phyloP scores from a whole-genome alignment of 2,329 filamentous ascomycete genomes.

The Cryoendolithus antarcticus region DNA sequence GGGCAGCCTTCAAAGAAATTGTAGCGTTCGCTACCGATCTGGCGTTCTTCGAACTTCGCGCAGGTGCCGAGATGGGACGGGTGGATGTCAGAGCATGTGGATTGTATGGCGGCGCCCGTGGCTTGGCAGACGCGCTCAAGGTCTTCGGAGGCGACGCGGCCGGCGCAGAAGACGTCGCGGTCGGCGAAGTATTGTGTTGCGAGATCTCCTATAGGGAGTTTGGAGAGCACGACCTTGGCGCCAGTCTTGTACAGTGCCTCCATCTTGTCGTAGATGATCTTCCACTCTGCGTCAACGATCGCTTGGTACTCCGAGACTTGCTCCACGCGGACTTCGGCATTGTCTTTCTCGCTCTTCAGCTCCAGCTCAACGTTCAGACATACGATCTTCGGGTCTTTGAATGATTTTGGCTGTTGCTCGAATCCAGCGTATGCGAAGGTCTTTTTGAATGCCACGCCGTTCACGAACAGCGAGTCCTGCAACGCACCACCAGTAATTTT shows the following conservation, averaged over 20 bases:
- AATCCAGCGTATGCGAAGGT: constrained; percentile 98
- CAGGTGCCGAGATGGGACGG: constrained; percentile 71
- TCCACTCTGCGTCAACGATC: constrained; percentile 98
- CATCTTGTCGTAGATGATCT: constrained; percentile 99
- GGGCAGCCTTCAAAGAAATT: constrained; percentile 98
- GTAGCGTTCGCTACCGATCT: constrained; percentile 94
- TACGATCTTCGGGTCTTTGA: constrained; percentile 88
- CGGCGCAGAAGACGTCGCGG: constrained; percentile 95
- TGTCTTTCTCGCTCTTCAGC: constrained; percentile 98
- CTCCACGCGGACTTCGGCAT: constrained; percentile 93
- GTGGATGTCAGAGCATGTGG: constrained; percentile 91
- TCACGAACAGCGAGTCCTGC: constrained; percentile 91
- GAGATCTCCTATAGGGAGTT: constrained; percentile 91
- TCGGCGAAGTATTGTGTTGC: constrained; percentile 94
- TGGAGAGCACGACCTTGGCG: constrained; percentile 93
- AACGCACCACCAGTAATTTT: constrained; percentile 94
- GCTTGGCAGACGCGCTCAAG: constrained; percentile 94
- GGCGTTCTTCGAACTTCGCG: constrained; percentile 82
- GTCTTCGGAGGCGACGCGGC: constrained; percentile 80
- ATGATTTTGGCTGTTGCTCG: constrained; percentile 95
- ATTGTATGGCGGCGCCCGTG: constrained; percentile 83
- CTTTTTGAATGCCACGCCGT: constrained; percentile 99
- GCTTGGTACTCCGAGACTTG: constrained; percentile 99
- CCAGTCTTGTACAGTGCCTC: constrained; percentile 88
- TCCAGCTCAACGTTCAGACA: constrained; percentile 97